A percentile compares a stretch with the other conserved stretches of the same genome.
These are phyloP conservation scores for Ambispora gerdemannii DNA, from an alignment of 192 early-diverging fungal genomes.

Conservation along the genomic window DNA sequence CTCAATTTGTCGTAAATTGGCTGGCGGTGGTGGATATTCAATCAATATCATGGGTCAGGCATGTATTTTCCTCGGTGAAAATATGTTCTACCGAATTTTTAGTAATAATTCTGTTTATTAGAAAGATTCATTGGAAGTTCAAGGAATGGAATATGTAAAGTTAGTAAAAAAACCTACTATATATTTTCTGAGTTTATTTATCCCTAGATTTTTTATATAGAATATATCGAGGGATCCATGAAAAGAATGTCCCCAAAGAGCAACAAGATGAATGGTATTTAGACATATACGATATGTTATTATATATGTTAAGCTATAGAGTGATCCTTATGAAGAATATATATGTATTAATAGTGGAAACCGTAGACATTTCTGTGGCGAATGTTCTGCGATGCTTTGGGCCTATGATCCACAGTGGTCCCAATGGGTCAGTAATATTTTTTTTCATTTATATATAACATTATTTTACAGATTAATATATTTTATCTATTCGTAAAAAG, in stretches of 20 bases:
- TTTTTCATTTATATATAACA: constrained; percentile 30
- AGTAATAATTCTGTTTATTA: neutral
- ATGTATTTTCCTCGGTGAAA: neutral
- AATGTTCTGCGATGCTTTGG: constrained; percentile 56
- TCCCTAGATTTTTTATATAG: constrained; percentile 22
- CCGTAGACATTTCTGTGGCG: constrained; percentile 52
- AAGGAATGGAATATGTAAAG: constrained; percentile 35
- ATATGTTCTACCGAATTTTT: no score
- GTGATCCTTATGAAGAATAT: neutral
- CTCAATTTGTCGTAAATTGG: constrained; percentile 63
- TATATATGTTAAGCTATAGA: neutral
- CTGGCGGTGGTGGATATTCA: constrained; percentile 56
- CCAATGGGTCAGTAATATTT: constrained; percentile 30
- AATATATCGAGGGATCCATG: constrained; percentile 43
- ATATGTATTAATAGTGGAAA: constrained; percentile 33
- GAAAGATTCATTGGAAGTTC: constrained; percentile 37
- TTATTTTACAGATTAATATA: constrained; percentile 34
- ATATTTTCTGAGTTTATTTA: neutral
- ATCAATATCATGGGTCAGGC: constrained; percentile 56
- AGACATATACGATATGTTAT: no score
- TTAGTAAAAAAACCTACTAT: constrained; percentile 11
- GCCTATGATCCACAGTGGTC: constrained; percentile 29
- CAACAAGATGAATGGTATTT: constrained; percentile 39
- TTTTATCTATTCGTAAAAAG: constrained; percentile 32
- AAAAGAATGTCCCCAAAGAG: constrained; percentile 36